These are phyloP conservation scores for Pleurotus salmoneostramineus DNA, from an alignment of 768 basidiomycete genomes.

Conservation along the genomic window DNA sequence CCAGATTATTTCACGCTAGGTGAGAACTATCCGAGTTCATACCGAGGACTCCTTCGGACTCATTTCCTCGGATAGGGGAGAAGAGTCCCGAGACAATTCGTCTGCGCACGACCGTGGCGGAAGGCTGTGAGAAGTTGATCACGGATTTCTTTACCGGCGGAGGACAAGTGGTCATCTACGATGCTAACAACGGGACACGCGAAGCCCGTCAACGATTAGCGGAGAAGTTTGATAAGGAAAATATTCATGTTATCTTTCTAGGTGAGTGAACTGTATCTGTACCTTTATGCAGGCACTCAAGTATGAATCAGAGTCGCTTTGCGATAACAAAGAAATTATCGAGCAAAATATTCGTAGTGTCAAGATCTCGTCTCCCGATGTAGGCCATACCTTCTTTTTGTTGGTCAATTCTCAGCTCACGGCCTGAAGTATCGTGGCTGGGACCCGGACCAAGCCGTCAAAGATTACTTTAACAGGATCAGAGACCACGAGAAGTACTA, in stretches of 20 bases:
- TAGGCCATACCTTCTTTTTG: conserved; percentile 21
- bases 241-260: conserved; percentile 91
- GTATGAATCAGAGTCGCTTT: conserved; percentile 67
- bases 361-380: conserved; percentile 98
- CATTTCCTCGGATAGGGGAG: conserved; percentile 41
- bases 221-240: conserved; percentile 80
- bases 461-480: conserved; percentile 92
- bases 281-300: not conserved
- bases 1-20: conserved; percentile 90
- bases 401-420: conserved; percentile 3
- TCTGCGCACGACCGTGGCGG: conserved; percentile 68
- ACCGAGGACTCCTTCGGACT: not conserved
- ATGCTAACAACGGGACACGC: conserved; percentile 89
- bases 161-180: conserved; percentile 97
- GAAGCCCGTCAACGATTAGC: conserved; percentile 65
- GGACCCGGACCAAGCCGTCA: conserved; percentile 88
- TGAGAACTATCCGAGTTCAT: conserved; percentile 23
- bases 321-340: conserved; percentile 90
- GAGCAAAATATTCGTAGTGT: conserved; percentile 93
- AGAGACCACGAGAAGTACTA: conserved; percentile 83
- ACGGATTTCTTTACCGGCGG: conserved; percentile 83
- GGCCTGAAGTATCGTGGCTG: conserved; percentile 76
- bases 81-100: conserved; percentile 79
- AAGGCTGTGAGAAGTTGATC: conserved; percentile 86
- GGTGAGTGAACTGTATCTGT: conserved; percentile 41